Conservation (phyloP, 441 rosid genomes). For the Adansonia gregorii region DNA sequence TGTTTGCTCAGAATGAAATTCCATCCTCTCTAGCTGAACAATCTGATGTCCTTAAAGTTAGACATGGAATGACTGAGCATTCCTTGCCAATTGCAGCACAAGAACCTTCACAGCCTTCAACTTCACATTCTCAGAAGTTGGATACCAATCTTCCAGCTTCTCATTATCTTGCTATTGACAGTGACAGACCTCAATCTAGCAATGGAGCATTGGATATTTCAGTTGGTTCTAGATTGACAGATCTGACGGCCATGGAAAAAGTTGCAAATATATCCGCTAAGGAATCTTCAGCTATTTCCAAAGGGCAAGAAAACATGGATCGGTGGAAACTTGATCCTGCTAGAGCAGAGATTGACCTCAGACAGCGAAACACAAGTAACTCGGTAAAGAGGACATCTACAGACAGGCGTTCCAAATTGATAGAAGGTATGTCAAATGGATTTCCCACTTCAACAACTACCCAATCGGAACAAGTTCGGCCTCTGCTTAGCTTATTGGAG, state of each 20-base stretch:
- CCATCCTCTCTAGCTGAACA: conserved; percentile 53
- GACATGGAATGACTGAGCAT: conserved; percentile 55
- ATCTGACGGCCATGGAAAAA: conserved; percentile 44
- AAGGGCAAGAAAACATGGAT: conserved; percentile 49
- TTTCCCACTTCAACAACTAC: conserved; percentile 42
- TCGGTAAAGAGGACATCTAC: conserved; percentile 63
- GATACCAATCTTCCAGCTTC: conserved; percentile 62
- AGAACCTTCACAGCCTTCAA: conserved; percentile 72
- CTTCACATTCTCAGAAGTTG: conserved; percentile 65
- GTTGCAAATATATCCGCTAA: conserved; percentile 37
- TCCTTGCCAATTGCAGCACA: conserved; percentile 44
- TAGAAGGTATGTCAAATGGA: conserved; percentile 67
- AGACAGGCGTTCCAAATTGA: conserved; percentile 71
- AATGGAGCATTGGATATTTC: conserved; percentile 53
- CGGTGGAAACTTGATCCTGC: conserved; percentile 49
- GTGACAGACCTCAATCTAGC: conserved; percentile 69
- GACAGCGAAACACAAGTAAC: conserved; percentile 54
- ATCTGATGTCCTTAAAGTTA: conserved; percentile 57
- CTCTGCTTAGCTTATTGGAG: conserved; percentile 95
- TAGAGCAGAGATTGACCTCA: conserved; percentile 54
- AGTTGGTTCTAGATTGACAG: conserved; percentile 41
- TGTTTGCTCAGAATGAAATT: conserved; percentile 60
- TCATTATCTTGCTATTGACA: conserved; percentile 46
- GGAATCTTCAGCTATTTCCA: conserved; percentile 40
- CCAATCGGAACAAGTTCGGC: conserved; percentile 88